These are phyloP conservation scores for Claviceps sp. DNA, from an alignment of 2,329 filamentous ascomycete species.

Conservation along the genomic window DNA sequence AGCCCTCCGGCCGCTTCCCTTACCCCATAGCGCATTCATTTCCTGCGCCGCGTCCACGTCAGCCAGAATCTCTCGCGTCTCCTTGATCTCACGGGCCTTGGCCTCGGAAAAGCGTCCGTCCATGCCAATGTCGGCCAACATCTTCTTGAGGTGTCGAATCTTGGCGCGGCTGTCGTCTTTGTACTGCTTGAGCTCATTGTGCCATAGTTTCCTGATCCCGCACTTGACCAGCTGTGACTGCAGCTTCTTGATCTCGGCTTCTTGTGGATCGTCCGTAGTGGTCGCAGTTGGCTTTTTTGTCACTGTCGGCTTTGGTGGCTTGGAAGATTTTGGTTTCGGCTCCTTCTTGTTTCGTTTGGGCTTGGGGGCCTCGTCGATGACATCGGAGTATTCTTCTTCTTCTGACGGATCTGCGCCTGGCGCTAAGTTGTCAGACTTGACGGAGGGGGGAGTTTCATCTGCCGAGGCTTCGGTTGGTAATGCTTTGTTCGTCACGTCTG, in stretches of 20 bases:
- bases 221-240: slow-evolving; percentile 83
- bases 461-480: slow-evolving; percentile 7
- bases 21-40: slow-evolving; percentile 68
- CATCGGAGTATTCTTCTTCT: slow-evolving; percentile 28
- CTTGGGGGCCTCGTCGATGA: slow-evolving; percentile 60
- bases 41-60: slow-evolving; percentile 78
- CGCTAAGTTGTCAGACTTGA: slow-evolving; percentile 10
- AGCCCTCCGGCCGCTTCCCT: slow-evolving; percentile 24
- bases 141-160: slow-evolving; percentile 63
- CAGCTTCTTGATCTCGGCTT: slow-evolving; percentile 74
- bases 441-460: slow-evolving; percentile 9
- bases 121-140: slow-evolving; percentile 78
- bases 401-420: slow-evolving; percentile 7
- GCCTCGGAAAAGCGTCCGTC: slow-evolving; percentile 74
- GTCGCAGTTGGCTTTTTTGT: slow-evolving; percentile 16
- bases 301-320: slow-evolving; percentile 15
- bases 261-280: slow-evolving; percentile 41
- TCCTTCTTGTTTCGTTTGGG: slow-evolving; percentile 44
- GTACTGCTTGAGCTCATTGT: slow-evolving; percentile 64
- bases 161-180: slow-evolving; percentile 61
- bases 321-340: slow-evolving; percentile 16
- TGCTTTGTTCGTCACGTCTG: slow-evolving; percentile 7
- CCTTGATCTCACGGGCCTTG: slow-evolving; percentile 76
- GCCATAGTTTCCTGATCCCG: slow-evolving; percentile 86
- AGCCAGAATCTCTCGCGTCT: slow-evolving; percentile 67